Base-by-base conservation (phyloP, 352 stramenopile species). In the Thalassiosira livingstoniorum region DNA sequence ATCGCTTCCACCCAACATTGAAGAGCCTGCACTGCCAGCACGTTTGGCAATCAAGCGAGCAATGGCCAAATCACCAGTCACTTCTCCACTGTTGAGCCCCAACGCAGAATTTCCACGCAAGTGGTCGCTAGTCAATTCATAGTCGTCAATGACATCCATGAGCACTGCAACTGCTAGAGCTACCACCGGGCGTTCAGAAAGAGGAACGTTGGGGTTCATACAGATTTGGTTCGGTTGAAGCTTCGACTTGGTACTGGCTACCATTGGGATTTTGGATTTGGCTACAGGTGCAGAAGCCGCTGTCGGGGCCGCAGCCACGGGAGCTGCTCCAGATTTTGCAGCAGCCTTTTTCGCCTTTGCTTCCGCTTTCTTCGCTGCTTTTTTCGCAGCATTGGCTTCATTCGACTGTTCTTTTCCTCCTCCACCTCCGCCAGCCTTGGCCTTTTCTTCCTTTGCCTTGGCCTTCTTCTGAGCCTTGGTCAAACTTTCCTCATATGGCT, bases 51-150 rank as follows among this genome's bases (percentile, higher is more conserved):
- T 74, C 63, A 90, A 93, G 34, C 91, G 75, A 18, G 90, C 90
- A 47, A 94, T 92, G 68, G 88, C 85, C 31, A 92, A 82, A 82
- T 95, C 91, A 61, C 91, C 92, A 15, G 75, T 69, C 29, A 93
- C 61, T 34, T 78, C 76, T 21, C 63, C 64, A 27, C 60, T 67
- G n/a, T 75, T 68, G 21, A 89, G 70, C 29, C 87, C 83, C 35
- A 94, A 75, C 1, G 81, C 64, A 21, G 74, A 81, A 34, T 77
- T 71, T 13, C 54, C 55, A 60, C 83, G 65, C 15, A 57, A 83
- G 61, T 92, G 85, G 82, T 94, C 89, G 31, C 75, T 87, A 0
- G 82, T 78, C 10, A 93, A 42, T 32, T 77, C 74, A 7, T 88
- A 89, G 76, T 94, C 85, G 0, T 84, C 54, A 54, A 92, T 85